Evolutionary conservation across 2,329 filamentous ascomycete species (phyloP), one percentile per base, ranked within the genome.

Genomic region (Fusarium beomiforme): DNA sequence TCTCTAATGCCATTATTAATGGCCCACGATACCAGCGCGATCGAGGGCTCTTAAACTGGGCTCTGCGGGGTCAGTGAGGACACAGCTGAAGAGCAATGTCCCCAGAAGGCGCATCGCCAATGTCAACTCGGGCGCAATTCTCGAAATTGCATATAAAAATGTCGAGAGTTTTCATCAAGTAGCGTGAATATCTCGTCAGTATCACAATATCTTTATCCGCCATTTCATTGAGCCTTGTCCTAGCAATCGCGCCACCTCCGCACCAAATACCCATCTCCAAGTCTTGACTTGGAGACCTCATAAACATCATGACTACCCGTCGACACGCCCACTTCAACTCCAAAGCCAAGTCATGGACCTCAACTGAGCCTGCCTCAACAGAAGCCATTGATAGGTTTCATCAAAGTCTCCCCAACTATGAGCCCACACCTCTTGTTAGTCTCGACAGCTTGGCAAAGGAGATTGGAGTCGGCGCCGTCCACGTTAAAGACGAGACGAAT

Each of bases 401-500:
- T 73, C 75, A 81, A 33, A 82, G 79, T 3, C 83, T 93, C 2
- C 89, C 89, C 2, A 78, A 82, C 41, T 92, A 90, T 74, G 76
- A 80, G 8, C 79, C 81, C 11, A 92, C 90, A 0, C 85, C 85
- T 6, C 82, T 94, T 1, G 62, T 78, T 19, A 71, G 81, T 0
- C 82, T 94, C 0, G 81, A 85, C 0, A 73, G 80, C 0, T 69
- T 93, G 2, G 90, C 92, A 0, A 71, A 81, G 5, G 84, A 90
- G 17, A 78, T 94, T 0, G 87, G 87, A 0, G 80, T 93, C 14
- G 79, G 81, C 1, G 81, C 84, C 8, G 83, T 95, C 6, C 85
- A 90, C 39, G 75, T 94, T 69, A 95, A 95, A 76, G 89, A 94
- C 73, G 92, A 95, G 78, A 89, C 87, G 31, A 83, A 81, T 57